Evolutionary conservation across 495 filamentous ascomycete species (phyloP).

Genomic region (Hapsidospora chrysogenum): DNA sequence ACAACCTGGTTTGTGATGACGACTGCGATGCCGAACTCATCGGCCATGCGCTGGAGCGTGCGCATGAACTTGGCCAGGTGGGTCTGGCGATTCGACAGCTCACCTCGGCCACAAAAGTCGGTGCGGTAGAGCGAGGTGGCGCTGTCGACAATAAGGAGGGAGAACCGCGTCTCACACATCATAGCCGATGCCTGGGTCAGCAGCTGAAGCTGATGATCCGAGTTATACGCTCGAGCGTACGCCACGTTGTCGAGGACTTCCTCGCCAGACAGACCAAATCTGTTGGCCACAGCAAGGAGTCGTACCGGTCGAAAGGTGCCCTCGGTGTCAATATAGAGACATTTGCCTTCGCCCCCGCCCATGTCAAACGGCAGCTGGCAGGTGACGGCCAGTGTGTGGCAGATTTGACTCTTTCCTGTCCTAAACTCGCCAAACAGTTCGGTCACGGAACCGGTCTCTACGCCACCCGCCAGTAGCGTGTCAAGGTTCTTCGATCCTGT

Average conservation of each 20-base stretch:
- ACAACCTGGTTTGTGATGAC: constrained; percentile 99
- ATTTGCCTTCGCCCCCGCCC: constrained; percentile 97
- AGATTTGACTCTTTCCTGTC: constrained; percentile 96
- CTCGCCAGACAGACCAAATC: constrained; percentile 87
- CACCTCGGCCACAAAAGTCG: constrained; percentile 87
- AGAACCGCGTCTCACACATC: constrained; percentile 99
- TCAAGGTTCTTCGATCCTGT: constrained; percentile 95
- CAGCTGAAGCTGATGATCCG: constrained; percentile 87
- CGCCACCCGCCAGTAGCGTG: constrained; percentile 81
- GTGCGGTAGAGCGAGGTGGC: constrained; percentile 91
- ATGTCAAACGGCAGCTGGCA: constrained; percentile 97
- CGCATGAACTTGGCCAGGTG: constrained; percentile 97
- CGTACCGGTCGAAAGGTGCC: constrained; percentile 93
- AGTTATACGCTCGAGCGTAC: constrained; percentile 95
- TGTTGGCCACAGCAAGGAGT: constrained; percentile 75
- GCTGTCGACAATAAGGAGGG: constrained; percentile 83
- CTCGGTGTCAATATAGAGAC: constrained; percentile 97
- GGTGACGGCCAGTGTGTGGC: constrained; percentile 95
- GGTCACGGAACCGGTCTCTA: constrained; percentile 96
- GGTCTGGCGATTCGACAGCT: constrained; percentile 74
- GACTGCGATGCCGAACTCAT: constrained; percentile 96
- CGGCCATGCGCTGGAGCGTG: constrained; percentile 79
- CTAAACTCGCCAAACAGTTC: constrained; percentile 97
- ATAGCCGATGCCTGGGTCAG: constrained; percentile 89
- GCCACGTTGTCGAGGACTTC: constrained; percentile 97